These are phyloP conservation scores for Phytophthora capsici DNA, from an alignment of 352 stramenopile genomes.

Conservation along the genomic window DNA sequence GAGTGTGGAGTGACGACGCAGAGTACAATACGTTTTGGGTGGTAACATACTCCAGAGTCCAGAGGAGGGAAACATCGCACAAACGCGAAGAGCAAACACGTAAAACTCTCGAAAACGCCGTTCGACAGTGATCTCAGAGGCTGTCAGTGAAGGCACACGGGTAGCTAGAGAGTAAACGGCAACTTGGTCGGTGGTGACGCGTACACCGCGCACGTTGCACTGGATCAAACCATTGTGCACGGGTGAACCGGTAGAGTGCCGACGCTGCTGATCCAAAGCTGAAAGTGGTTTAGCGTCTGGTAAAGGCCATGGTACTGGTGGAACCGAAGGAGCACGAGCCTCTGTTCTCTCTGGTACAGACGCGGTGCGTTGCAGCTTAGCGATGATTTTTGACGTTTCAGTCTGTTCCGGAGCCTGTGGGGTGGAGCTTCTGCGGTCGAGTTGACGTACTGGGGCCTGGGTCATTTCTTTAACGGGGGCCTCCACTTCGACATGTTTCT, in stretches of 20 bases:
- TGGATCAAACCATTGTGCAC: slow-evolving; percentile 40
- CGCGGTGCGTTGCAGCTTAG: slow-evolving; percentile 1
- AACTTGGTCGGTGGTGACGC: slow-evolving; percentile 55
- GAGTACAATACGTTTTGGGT: slow-evolving; percentile 73
- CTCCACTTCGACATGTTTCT: slow-evolving; percentile 5
- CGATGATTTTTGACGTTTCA: background rate
- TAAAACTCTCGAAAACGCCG: slow-evolving; percentile 83
- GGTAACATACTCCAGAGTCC: slow-evolving; percentile 65
- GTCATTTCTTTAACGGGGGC: background rate
- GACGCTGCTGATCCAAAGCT: slow-evolving; percentile 2
- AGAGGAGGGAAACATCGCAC: slow-evolving; percentile 66
- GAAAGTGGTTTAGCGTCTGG: slow-evolving; percentile 1
- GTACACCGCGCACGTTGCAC: slow-evolving; percentile 61
- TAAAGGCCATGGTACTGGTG: slow-evolving; percentile 7
- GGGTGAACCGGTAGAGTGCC: slow-evolving; percentile 1
- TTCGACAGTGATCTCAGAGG: slow-evolving; percentile 46
- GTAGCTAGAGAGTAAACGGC: slow-evolving; percentile 69
- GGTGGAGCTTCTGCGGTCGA: slow-evolving; percentile 6
- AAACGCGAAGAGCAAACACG: slow-evolving; percentile 63
- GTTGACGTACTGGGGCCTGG: background rate
- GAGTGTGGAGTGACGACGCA: slow-evolving; percentile 30
- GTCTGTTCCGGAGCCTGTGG: background rate
- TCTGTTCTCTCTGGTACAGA: slow-evolving; percentile 38
- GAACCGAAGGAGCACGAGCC: slow-evolving; percentile 7
- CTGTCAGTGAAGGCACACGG: slow-evolving; percentile 35